phyloP scores from a whole-genome alignment of 352 stramenopile genomes.

The Pythium phragmiticola region DNA sequence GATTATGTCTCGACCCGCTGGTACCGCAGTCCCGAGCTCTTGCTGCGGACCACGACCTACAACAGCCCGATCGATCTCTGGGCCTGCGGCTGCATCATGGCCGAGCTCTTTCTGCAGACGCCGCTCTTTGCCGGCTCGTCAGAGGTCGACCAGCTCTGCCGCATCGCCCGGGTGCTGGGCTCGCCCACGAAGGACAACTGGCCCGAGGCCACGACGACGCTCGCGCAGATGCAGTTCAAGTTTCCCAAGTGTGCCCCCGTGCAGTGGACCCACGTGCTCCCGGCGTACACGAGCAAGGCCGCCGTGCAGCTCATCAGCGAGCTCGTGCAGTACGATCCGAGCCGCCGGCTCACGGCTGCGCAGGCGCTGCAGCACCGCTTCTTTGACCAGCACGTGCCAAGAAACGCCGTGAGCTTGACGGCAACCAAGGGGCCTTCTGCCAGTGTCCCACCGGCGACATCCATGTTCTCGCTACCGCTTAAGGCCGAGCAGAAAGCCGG shows the following conservation, averaged over 20 bases:
- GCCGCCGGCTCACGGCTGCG: constrained; percentile 77
- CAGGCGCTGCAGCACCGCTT: constrained; percentile 94
- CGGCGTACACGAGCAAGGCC: constrained; percentile 58
- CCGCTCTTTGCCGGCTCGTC: constrained; percentile 81
- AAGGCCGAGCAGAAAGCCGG: constrained; percentile 37
- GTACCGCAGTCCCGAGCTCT: constrained; percentile 98
- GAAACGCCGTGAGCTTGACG: constrained; percentile 34
- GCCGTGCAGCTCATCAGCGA: constrained; percentile 86
- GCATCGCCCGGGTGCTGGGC: constrained; percentile 92
- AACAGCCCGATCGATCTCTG: constrained; percentile 84
- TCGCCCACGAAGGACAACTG: constrained; percentile 88
- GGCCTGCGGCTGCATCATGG: constrained; percentile 80
- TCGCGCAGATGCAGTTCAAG: constrained; percentile 90
- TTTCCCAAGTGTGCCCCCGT: constrained; percentile 88
- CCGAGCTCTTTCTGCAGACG: constrained; percentile 71
- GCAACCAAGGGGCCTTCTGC: background rate
- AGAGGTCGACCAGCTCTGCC: constrained; percentile 96
- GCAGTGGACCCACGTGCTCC: constrained; percentile 65
- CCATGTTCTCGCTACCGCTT: constrained; percentile 17
- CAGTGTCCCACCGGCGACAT: background rate
- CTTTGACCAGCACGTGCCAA: constrained; percentile 71
- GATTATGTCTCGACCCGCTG: constrained; percentile 98
- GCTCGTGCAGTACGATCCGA: constrained; percentile 92
- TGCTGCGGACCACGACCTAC: constrained; percentile 84
- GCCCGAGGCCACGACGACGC: constrained; percentile 87